Conservation (phyloP, 306 rosid genomes). For the Hippophae gyantsensis region DNA sequence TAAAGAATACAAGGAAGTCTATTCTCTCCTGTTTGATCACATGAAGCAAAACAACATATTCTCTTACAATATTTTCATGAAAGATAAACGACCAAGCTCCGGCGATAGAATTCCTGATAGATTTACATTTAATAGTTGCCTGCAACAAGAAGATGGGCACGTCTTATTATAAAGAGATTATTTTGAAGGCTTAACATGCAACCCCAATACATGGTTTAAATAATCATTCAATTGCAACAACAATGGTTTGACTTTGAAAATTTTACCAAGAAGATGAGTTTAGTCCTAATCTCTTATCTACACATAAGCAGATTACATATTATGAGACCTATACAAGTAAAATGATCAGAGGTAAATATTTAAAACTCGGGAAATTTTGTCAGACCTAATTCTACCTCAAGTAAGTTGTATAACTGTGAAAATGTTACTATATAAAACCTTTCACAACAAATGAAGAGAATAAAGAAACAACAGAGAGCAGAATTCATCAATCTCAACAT, state of each 20-base stretch:
- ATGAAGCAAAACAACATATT: conserved; percentile 10
- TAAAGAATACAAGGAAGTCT: conserved; percentile 9
- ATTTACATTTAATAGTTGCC: conserved; percentile 50
- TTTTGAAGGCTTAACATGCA: neutral
- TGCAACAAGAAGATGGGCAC: conserved; percentile 27
- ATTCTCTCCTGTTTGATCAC: neutral
- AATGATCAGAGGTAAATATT: no score
- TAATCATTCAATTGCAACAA: neutral
- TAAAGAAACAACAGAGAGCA: conserved; percentile 1
- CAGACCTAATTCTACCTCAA: no score
- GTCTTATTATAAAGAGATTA: neutral
- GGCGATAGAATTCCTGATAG: conserved; percentile 66
- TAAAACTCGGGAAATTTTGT: no score
- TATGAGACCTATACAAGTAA: no score
- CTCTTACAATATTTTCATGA: conserved; percentile 55
- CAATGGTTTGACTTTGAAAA: no score
- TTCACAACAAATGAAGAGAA: neutral
- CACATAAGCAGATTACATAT: no score
- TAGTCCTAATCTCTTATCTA: no score
- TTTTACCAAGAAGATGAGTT: no score
- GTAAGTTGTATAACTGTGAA: no score
- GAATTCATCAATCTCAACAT: neutral
- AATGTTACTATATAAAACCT: no score
- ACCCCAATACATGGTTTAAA: neutral
- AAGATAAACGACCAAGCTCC: conserved; percentile 59